Conservation (phyloP, 192 early-diverging fungal genomes). For the Coemansia sp. region DNA sequence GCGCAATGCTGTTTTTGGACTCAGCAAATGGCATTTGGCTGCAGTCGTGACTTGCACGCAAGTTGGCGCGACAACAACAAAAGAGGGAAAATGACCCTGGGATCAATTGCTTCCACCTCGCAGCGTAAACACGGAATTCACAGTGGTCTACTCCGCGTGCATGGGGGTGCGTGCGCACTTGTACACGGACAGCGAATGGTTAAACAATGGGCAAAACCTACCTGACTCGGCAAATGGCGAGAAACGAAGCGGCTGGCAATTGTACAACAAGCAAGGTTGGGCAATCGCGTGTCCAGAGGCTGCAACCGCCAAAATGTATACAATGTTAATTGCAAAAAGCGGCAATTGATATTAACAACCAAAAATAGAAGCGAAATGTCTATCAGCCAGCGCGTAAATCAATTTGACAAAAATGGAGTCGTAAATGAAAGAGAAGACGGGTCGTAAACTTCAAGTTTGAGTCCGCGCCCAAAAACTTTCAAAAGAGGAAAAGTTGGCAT, state of each 20-base stretch:
- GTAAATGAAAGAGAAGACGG: slow-evolving; percentile 10
- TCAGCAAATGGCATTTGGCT: background rate
- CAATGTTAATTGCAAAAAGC: background rate
- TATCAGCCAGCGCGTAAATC: slow-evolving; percentile 9
- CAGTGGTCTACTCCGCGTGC: slow-evolving; percentile 3
- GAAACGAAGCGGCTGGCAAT: background rate
- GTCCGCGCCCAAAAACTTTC: background rate
- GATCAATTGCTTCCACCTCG: background rate
- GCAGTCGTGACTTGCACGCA: background rate
- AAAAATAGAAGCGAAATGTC: slow-evolving; percentile 8
- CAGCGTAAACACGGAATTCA: slow-evolving; percentile 1
- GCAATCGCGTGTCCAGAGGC: slow-evolving; percentile 1
- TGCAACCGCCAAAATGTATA: background rate
- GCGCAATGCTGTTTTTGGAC: background rate
- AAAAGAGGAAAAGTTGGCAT: background rate
- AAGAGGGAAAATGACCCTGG: background rate
- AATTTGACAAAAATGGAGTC: slow-evolving; percentile 6
- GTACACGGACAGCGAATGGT: background rate
- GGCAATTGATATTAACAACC: slow-evolving; percentile 4
- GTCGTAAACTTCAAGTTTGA: background rate
- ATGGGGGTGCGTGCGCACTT: background rate
- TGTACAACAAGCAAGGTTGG: slow-evolving; percentile 1
- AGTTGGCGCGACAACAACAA: background rate
- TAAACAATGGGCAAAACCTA: slow-evolving; percentile 2
- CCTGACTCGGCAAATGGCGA: background rate